Evolutionary conservation across 1,284 basidiomycete species (phyloP), one percentile per base, ranked within the genome.

Genomic region (Chalciporus piperatoides): DNA sequence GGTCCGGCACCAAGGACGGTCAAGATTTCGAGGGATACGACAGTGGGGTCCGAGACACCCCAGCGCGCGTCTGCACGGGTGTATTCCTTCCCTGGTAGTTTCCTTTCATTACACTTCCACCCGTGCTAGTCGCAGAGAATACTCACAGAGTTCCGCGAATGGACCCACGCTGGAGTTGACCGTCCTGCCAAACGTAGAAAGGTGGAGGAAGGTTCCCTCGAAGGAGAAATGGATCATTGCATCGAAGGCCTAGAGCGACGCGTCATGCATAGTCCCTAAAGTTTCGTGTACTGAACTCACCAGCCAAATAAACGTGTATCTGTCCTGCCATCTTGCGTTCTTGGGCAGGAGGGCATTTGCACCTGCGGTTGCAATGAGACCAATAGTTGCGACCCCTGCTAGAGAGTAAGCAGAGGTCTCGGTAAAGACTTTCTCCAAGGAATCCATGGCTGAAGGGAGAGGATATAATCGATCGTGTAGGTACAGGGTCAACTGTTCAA

Each of bases 11-110:
- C 87, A 24, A 91, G 72, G 10, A 92, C 90, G 5, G 90, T 92
- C 55, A 92, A 72, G 44, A 92, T 67, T 65, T 92, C 90, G 37
- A 92, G 79, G 6, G 87, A 84, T 37, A 92, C 87, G 41, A 92
- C 77, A 0, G 84, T 87, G 1, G 86, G 78, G 58, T 92, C 89
- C 0, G 88, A 74, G 25, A 76, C 65, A 12, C 86, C 90, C 90
- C 90, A 92, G 41, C 89, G 80, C 51, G 78, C 77, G 61, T 92
- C 90, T 9, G 89, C 90, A 6, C 74, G 73, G n/a, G 84, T 80
- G 59, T 92, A 92, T 51, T 82, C 81, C 48, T 69, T 75, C 78
- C 78, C 79, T 80, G 49, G 24, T 1, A n/a, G 10, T 14, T 23
- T 37, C 23, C 25, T 19, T 41, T 32, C 15, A 9, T 47, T 42